Evolutionary conservation across 768 basidiomycete genomes (phyloP).

Genomic region (Termitomyces sp.): DNA sequence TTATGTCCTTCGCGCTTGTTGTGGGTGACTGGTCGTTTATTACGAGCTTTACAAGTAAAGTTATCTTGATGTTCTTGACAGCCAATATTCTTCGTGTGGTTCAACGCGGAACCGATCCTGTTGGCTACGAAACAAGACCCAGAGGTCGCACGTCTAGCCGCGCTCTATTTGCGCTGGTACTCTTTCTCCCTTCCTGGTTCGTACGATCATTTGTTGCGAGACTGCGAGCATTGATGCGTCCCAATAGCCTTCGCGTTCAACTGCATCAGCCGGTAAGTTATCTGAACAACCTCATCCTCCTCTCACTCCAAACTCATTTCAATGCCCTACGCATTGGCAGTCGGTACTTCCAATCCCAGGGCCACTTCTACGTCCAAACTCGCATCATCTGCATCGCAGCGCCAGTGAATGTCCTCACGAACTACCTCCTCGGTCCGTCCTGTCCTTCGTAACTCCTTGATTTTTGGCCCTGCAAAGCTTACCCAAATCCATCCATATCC

Average conservation of each 20-base stretch:
- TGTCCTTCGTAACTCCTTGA: not conserved
- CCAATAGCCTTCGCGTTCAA: conserved; percentile 15
- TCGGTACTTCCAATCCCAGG: conserved; percentile 79
- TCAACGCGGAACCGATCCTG: conserved; percentile 74
- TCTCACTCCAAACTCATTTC: not conserved
- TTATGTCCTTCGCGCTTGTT: conserved; percentile 50
- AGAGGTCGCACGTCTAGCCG: conserved; percentile 74
- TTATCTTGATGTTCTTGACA: not conserved
- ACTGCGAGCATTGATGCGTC: not conserved
- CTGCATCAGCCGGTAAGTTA: conserved; percentile 1
- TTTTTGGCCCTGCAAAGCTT: not conserved
- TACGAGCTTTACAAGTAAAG: not conserved
- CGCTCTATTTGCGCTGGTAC: conserved; percentile 67
- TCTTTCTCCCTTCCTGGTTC: conserved; percentile 69
- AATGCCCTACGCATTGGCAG: conserved; percentile 19
- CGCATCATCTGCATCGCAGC: conserved; percentile 76
- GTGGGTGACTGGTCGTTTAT: conserved; percentile 32
- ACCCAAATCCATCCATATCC: not conserved
- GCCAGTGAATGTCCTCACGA: conserved; percentile 77
- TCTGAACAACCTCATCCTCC: too few species aligned
- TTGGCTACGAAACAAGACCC: conserved; percentile 73
- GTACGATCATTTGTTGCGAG: not conserved
- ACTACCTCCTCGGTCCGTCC: conserved; percentile 43
- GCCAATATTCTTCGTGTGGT: conserved; percentile 14
- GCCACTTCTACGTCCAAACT: conserved; percentile 83